Percentiles rank a stretch among this genome's conserved stretches.
These are phyloP conservation scores for Themeda triandra DNA, from an alignment of 176 grass and related monocot species.

Conservation along the genomic window DNA sequence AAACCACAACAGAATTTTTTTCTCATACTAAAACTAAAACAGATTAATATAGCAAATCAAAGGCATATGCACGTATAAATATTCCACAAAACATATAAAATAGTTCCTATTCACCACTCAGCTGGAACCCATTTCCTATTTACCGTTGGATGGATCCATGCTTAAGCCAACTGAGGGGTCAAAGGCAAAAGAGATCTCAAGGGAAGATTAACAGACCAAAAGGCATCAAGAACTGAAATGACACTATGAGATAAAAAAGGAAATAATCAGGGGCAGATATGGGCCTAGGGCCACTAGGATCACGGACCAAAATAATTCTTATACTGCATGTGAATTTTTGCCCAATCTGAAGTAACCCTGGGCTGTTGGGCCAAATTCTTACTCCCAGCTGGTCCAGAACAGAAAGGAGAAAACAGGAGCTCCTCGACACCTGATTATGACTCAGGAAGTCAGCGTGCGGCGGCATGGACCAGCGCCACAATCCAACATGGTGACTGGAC, in stretches of 20 bases:
- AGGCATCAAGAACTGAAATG: not conserved
- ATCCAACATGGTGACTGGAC: not conserved
- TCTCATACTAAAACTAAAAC: conserved; percentile 5
- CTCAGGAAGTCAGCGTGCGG: not conserved
- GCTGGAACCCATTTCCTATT: not conserved
- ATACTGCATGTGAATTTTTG: not conserved
- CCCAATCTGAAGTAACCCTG: not conserved
- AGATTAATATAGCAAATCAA: not conserved
- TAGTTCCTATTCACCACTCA: not conserved
- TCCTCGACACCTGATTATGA: not conserved
- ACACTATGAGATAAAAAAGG: not conserved
- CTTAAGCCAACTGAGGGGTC: not conserved
- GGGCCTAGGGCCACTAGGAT: not conserved
- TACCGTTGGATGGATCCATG: not conserved
- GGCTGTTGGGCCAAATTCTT: not conserved
- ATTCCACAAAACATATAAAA: conserved; percentile 22
- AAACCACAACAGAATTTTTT: not conserved
- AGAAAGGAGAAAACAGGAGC: not conserved
- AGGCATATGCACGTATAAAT: not conserved
- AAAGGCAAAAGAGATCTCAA: not conserved
- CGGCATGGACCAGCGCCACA: not conserved
- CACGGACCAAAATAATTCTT: not conserved
- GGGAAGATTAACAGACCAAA: not conserved
- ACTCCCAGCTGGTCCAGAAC: not conserved
- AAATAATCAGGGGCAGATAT: not conserved